phyloP scores from a whole-genome alignment of 148 eudicot species.

The Silene uniflora region DNA sequence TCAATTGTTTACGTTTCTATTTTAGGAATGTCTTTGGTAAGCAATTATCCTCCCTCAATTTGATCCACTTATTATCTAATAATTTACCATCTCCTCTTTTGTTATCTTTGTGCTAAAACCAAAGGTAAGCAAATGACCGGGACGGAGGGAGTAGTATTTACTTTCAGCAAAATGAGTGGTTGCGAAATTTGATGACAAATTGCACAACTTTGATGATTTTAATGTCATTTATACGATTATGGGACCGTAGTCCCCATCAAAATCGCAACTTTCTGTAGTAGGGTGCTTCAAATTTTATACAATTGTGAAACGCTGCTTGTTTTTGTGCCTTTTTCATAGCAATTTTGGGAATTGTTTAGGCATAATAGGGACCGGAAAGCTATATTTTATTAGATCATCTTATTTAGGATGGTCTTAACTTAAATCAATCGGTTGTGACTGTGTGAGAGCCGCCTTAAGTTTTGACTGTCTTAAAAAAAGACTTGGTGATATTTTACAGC shows the following conservation, averaged over 20 bases:
- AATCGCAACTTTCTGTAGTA: slow-evolving; percentile 31
- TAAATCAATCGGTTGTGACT: too few relatives aligned
- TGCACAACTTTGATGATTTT: slow-evolving; percentile 1
- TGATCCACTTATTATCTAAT: too few relatives aligned
- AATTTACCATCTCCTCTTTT: too few relatives aligned
- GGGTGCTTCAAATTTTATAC: slow-evolving; percentile 15
- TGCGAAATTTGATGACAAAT: background rate
- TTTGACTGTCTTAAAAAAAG: too few relatives aligned
- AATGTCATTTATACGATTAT: slow-evolving; percentile 23
- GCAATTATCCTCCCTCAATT: too few relatives aligned
- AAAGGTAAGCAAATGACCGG: too few relatives aligned
- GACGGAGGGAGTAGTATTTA: background rate
- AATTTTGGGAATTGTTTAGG: slow-evolving; percentile 29
- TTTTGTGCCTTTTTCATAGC: slow-evolving; percentile 29
- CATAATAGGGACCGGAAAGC: slow-evolving; percentile 14
- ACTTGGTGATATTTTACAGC: too few relatives aligned
- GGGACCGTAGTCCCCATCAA: slow-evolving; percentile 64
- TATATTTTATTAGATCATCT: slow-evolving; percentile 34
- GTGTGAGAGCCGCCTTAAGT: too few relatives aligned
- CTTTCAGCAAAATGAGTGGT: background rate
- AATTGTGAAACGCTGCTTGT: slow-evolving; percentile 26
- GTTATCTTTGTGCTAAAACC: too few relatives aligned
- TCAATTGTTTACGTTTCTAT: too few relatives aligned
- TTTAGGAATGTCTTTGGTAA: too few relatives aligned
- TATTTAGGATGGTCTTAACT: too few relatives aligned